A percentile compares a stretch with the other conserved stretches of the same genome.
Evolutionary conservation across 306 rosid genomes (phyloP).

Genomic region (Gastrolobium villosum): DNA sequence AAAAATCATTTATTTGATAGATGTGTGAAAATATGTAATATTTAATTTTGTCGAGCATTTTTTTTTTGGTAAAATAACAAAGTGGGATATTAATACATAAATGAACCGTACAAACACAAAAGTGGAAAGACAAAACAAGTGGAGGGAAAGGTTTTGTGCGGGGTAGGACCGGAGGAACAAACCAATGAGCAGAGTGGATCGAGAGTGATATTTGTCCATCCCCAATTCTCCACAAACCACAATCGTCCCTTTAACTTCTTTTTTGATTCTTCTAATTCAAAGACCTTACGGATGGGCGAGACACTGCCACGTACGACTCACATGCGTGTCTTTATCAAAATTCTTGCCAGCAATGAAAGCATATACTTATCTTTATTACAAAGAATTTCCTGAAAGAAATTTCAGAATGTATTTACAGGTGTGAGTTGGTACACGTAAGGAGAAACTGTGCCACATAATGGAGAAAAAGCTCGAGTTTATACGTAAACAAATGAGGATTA

Average conservation of each 20-base stretch:
- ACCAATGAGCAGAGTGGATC: neutral
- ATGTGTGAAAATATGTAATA: neutral
- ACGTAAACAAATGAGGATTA: neutral
- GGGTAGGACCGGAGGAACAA: neutral
- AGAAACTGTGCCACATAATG: neutral
- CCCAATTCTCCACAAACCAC: constrained; percentile 57
- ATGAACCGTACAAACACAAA: neutral
- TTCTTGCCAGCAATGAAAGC: neutral
- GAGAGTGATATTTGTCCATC: constrained; percentile 26
- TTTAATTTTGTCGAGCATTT: neutral
- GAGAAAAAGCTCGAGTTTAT: too few species aligned
- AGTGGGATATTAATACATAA: neutral
- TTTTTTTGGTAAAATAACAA: neutral
- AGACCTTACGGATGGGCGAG: constrained; percentile 44
- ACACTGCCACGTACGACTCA: constrained; percentile 58
- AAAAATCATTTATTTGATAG: too few species aligned
- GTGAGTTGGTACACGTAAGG: neutral
- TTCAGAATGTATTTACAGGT: neutral
- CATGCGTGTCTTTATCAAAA: neutral
- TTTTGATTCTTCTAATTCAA: constrained; percentile 46
- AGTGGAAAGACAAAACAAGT: constrained; percentile 20
- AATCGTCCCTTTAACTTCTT: constrained; percentile 51
- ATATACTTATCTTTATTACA: constrained; percentile 5
- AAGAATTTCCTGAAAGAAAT: neutral
- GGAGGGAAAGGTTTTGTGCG: constrained; percentile 11